Base-by-base conservation (phyloP, 164 flowering plant genomes). In the Liquidambar formosana region DNA sequence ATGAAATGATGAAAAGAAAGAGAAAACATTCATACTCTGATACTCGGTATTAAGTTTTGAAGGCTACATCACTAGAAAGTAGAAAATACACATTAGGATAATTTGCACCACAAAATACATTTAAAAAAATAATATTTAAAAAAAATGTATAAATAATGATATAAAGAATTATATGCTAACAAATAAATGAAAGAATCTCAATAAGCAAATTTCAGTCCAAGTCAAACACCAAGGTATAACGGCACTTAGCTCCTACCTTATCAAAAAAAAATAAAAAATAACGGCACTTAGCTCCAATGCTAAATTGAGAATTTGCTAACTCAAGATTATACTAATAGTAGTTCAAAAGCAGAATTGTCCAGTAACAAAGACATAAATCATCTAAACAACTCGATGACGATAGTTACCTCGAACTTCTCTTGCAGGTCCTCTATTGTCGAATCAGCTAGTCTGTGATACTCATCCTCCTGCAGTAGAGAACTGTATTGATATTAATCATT, bases 391-490 rank as follows among this genome's bases (percentile, higher is more conserved):
- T 2, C 28, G 21, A 14, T 53, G 26, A 9, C 22, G 2, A 38
- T 23, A n/a, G 16, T 33, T 73, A 91, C 99, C 97, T 94, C 99
- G 15, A 94, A 57, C 78, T 84, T 94, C 83, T 92, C 97, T 61
- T 81, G 90, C 65, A 94, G 80, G 51, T 86, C 82, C 63, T 86
- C 81, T 52, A 94, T 85, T 6, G 97, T 91, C 52, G 87, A 80
- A 82, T 94, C 88, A 23, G 97, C 94, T 61, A 88, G 72, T 65
- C 56, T 76, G 65, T 94, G 95, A 71, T 80, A 94, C 28, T 92
- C 94, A 66, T 85, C 94, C 83, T 94, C 97, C 85, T 78, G 82
- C 70, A 94, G 70, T 44, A 88, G 45, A 68, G 95, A 86, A 66
- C 97, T 92, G 84, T 57, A 66, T 28, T 23, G 57, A 25, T 18